phyloP scores from a whole-genome alignment of 202 grass and related monocot genomes.

The Setaria italica region DNA sequence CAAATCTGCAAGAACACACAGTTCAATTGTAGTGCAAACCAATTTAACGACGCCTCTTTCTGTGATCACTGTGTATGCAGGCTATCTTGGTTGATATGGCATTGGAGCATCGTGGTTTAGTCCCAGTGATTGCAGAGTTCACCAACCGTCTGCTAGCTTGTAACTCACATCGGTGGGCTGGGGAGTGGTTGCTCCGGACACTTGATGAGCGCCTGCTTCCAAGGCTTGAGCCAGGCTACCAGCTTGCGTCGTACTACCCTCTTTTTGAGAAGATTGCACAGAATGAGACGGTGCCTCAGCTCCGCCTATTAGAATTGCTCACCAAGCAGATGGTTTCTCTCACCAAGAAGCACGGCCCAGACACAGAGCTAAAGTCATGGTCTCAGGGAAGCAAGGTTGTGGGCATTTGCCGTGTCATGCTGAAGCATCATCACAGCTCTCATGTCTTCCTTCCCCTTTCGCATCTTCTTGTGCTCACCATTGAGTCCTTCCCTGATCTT shows the following conservation, averaged over 20 bases:
- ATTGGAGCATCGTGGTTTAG: constrained; percentile 63
- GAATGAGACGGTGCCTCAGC: constrained; percentile 76
- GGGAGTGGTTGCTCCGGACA: constrained; percentile 71
- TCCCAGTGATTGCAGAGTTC: constrained; percentile 81
- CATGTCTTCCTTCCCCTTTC: constrained; percentile 75
- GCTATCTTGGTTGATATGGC: constrained; percentile 74
- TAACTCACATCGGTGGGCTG: constrained; percentile 57
- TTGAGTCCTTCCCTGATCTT: constrained; percentile 85
- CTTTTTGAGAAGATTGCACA: constrained; percentile 86
- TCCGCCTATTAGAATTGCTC: constrained; percentile 77
- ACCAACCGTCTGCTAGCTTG: constrained; percentile 72
- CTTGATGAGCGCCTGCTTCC: constrained; percentile 79
- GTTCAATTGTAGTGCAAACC: neutral
- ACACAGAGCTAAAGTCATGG: constrained; percentile 75
- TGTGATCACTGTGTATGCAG: constrained; percentile 57
- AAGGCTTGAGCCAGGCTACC: constrained; percentile 74
- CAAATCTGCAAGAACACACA: constrained; percentile 24
- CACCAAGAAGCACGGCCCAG: constrained; percentile 68
- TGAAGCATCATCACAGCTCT: constrained; percentile 87
- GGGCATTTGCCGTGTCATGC: constrained; percentile 75
- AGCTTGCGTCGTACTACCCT: constrained; percentile 78
- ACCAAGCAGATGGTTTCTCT: constrained; percentile 80
- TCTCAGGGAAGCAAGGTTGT: constrained; percentile 91
- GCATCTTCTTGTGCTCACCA: constrained; percentile 63
- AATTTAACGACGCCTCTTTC: neutral